A percentile compares a stretch with the other conserved stretches of the same genome.
Evolutionary conservation across 139 green algal genomes (phyloP).

Genomic region (Asterochloris erici): DNA sequence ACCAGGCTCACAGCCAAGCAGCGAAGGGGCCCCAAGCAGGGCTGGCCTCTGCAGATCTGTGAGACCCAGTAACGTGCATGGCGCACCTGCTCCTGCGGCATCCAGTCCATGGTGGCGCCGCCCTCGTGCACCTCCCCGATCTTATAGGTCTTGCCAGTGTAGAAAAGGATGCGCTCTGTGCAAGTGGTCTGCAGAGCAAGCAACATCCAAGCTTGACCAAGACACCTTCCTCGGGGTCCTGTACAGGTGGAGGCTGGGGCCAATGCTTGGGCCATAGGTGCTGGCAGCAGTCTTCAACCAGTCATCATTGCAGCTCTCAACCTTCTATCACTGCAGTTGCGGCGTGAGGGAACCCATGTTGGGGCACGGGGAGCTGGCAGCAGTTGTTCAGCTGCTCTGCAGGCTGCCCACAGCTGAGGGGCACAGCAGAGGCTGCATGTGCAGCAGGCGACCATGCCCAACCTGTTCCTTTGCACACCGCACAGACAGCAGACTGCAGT

Average conservation of each 20-base stretch:
- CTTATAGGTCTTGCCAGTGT: slow-evolving; percentile 99
- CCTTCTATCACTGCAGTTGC: background rate
- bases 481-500: background rate
- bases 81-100: slow-evolving; percentile 71
- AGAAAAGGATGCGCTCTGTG: slow-evolving; percentile 97
- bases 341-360: background rate
- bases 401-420: background rate
- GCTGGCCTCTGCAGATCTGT: no score
- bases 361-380: background rate
- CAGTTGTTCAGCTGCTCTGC: no score
- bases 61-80: no score
- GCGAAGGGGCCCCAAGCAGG: no score
- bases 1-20: no score
- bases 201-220: slow-evolving; percentile 42
- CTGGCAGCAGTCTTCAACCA: background rate
- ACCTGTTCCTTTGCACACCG: no score
- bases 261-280: background rate
- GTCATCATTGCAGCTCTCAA: background rate
- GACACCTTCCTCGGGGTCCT: slow-evolving; percentile 82
- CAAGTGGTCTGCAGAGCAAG: slow-evolving; percentile 84
- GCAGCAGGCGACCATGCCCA: background rate
- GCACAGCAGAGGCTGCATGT: background rate
- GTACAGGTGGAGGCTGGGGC: background rate
- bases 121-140: slow-evolving; percentile 99
- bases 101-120: slow-evolving; percentile 98